Percentiles rank a stretch among this genome's conserved stretches.
These are phyloP conservation scores for Castanopsis chinensis DNA, from an alignment of 306 rosid genomes.

Conservation along the genomic window DNA sequence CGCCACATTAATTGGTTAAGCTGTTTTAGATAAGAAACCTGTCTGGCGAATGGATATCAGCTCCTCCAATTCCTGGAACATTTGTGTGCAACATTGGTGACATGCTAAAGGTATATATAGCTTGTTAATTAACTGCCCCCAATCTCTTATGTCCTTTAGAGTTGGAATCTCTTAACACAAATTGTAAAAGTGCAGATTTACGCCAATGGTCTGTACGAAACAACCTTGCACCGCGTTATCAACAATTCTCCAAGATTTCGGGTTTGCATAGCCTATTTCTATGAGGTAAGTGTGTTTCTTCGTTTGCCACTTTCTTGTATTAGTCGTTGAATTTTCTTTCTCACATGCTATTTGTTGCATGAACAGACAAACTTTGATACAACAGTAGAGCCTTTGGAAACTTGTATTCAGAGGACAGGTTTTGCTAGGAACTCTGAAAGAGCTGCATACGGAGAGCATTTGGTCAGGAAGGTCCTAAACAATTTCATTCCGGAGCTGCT, in stretches of 20 bases:
- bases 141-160: not conserved
- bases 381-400: constrained; percentile 75
- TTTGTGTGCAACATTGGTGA: constrained; percentile 91
- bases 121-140: not conserved
- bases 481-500: constrained; percentile 40
- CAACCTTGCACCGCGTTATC: constrained; percentile 81
- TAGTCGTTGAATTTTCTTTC: not conserved
- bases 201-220: constrained; percentile 83
- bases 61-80: constrained; percentile 82
- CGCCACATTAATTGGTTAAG: constrained; percentile 16
- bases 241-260: constrained; percentile 62
- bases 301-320: not conserved
- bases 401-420: constrained; percentile 46
- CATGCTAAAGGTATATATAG: constrained; percentile 75
- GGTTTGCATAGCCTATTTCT: constrained; percentile 77
- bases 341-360: constrained; percentile 7
- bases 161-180: constrained; percentile 1
- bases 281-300: constrained; percentile 52
- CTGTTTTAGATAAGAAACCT: constrained; percentile 72
- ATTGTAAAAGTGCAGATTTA: constrained; percentile 55
- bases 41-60: constrained; percentile 90
- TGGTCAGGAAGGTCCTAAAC: constrained; percentile 60
- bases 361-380: constrained; percentile 84
- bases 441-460: constrained; percentile 82
- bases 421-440: constrained; percentile 51